A percentile compares a stretch with the other conserved stretches of the same genome.
Conservation (phyloP, 1,284 basidiomycete genomes). For the Ganoderma multipileum region DNA sequence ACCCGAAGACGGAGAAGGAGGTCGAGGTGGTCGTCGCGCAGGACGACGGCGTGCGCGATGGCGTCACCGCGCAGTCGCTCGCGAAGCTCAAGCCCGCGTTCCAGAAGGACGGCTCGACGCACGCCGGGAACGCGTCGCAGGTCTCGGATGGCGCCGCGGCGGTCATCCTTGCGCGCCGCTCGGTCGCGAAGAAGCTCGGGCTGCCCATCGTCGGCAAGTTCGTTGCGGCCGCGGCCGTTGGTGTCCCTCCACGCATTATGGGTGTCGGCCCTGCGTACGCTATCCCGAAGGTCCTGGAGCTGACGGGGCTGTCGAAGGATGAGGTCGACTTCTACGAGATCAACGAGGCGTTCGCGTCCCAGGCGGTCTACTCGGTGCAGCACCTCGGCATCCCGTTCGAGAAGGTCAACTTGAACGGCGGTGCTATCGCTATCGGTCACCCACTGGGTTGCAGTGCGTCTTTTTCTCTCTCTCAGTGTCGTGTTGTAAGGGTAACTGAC, state of each 20-base stretch:
- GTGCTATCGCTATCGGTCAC: conserved; percentile 91
- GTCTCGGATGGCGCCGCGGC: conserved; percentile 98
- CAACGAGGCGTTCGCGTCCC: conserved; percentile 94
- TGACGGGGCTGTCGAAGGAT: conserved; percentile 72
- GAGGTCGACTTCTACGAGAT: conserved; percentile 95
- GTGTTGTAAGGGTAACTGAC: background rate
- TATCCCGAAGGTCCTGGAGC: conserved; percentile 82
- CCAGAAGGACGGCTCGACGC: conserved; percentile 87
- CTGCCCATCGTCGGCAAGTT: conserved; percentile 95
- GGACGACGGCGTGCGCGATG: conserved; percentile 94
- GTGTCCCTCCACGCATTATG: conserved; percentile 91
- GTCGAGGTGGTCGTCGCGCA: conserved; percentile 80
- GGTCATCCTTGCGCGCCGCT: conserved; percentile 88
- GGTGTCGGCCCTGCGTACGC: conserved; percentile 92
- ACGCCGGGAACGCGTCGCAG: conserved; percentile 94
- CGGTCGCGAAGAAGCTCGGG: conserved; percentile 87
- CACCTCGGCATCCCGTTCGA: conserved; percentile 79
- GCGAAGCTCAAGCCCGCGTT: conserved; percentile 96
- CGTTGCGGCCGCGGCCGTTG: conserved; percentile 79
- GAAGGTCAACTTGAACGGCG: conserved; percentile 89
- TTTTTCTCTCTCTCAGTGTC: conserved; percentile 13
- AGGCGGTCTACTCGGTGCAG: conserved; percentile 84
- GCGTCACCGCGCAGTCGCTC: conserved; percentile 89
- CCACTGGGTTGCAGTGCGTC: conserved; percentile 80
- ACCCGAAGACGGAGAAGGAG: conserved; percentile 89